phyloP scores from a whole-genome alignment of 805 yeast genomes.

The Zygosaccharomyces bisporus region DNA sequence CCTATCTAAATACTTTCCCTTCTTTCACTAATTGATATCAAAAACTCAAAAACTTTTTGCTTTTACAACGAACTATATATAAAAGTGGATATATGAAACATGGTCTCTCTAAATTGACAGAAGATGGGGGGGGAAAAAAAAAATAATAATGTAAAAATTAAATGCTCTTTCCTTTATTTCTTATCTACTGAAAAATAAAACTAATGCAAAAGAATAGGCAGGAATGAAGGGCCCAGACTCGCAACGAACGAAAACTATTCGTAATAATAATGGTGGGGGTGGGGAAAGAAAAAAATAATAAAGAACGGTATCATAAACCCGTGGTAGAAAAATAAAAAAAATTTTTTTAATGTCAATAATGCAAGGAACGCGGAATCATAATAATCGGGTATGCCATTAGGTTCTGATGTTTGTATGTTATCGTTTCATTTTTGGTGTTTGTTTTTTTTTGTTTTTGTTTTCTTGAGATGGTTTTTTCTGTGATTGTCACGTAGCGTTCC shows the following conservation, averaged over 20 bases:
- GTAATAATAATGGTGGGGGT: no score
- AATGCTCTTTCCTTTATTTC: not conserved
- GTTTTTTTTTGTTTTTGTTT: not conserved
- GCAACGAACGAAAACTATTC: conserved; percentile 7
- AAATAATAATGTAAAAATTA: conserved; percentile 1
- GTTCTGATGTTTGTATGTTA: conserved; percentile 9
- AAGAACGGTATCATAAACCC: conserved; percentile 2
- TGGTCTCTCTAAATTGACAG: no score
- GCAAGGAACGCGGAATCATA: conserved; percentile 21
- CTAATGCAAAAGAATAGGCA: conserved; percentile 1
- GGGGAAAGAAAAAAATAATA: no score
- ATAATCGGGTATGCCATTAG: conserved; percentile 9
- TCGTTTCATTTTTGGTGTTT: conserved; percentile 8
- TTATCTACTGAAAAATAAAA: conserved; percentile 5
- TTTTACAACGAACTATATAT: not conserved
- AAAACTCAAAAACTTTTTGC: no score
- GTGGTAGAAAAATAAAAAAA: no score
- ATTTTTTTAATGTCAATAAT: conserved; percentile 13
- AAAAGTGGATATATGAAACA: no score
- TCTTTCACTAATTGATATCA: no score
- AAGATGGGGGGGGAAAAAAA: no score
- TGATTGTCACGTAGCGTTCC: conserved; percentile 12
- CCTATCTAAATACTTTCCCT: no score
- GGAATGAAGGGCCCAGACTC: not conserved
- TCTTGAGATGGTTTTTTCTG: no score